Base-by-base conservation (phyloP, 176 grass and related monocot genomes). In the Carex cristatella region DNA sequence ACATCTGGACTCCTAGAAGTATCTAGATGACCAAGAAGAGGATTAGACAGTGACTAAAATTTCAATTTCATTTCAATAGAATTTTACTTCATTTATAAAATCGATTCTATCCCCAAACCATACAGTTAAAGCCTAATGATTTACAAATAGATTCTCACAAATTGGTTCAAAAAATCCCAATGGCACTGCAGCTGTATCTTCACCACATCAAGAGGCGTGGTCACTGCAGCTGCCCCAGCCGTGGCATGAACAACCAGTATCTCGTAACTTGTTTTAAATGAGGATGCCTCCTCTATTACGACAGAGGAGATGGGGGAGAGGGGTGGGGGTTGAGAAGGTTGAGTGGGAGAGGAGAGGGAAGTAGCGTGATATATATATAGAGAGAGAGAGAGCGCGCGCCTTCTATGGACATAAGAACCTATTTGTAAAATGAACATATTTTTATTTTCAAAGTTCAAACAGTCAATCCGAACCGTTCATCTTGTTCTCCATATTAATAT, bases 121-220 rank as follows among this genome's bases (percentile, higher is more conserved):
- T 11, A 53, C 40, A 49, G 42, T 27, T 28, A 3, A 49, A 18
- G 5, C 14, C 16, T 9, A 72, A 72, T 46, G 8, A 71, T 49
- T 49, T 72, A 3, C 16, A 38, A 48, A 48, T 48, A 48, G 44
- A 48, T 82, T 0, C 10, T n/a, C 40, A 81, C 15, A 10, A 69
- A 69, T 7, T 28, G 11, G 32, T 1, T 69, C 12, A 81, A 88
- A 83, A 48, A 88, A 82, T 72, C 83, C 85, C 69, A 97, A 90
- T 97, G 92, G 70, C 94, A 97, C 90, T 97, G 94, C 54, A 97
- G 85, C 84, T 94, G 94, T 31, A 92, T 97, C 85, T 97, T 97
- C 75, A 89, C 87, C 73, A 97, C 94, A 33, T 97, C 92, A 7
- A 97, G 83, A 1, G 94, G 94, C 0, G 90, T 94, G 64, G 94